Evolutionary conservation across 2,329 filamentous ascomycete species (phyloP).

Genomic region (Claviceps capensis): DNA sequence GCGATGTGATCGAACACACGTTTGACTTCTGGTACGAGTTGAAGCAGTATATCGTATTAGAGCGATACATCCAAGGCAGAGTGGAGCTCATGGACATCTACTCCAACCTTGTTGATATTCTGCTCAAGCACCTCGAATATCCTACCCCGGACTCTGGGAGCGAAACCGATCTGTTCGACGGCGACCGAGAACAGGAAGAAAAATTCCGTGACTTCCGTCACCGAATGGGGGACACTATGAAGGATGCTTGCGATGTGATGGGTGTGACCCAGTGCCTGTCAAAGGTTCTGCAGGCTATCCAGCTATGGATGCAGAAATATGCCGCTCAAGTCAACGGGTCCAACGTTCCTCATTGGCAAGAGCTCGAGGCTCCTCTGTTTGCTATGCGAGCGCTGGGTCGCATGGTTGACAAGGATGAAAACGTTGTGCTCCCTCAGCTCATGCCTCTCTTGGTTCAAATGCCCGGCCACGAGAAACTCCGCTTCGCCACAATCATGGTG

Average conservation of each 20-base stretch:
- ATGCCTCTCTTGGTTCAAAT: constrained; percentile 92
- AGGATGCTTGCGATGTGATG: constrained; percentile 94
- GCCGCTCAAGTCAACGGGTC: constrained; percentile 59
- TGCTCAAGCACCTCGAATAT: constrained; percentile 82
- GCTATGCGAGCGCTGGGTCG: constrained; percentile 91
- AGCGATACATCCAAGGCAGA: constrained; percentile 75
- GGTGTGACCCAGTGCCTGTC: constrained; percentile 80
- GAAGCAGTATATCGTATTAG: constrained; percentile 87
- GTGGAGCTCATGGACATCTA: constrained; percentile 68
- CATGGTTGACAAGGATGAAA: constrained; percentile 87
- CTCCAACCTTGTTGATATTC: constrained; percentile 79
- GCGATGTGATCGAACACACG: constrained; percentile 83
- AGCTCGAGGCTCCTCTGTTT: constrained; percentile 88
- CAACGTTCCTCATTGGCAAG: constrained; percentile 86
- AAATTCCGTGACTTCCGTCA: constrained; percentile 95
- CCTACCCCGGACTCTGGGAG: constrained; percentile 61
- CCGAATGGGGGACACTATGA: constrained; percentile 93
- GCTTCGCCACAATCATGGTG: constrained; percentile 96
- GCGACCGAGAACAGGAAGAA: constrained; percentile 89
- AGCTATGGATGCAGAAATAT: constrained; percentile 76
- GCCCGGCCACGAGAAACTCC: constrained; percentile 91
- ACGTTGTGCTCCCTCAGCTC: constrained; percentile 73
- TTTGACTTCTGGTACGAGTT: constrained; percentile 98
- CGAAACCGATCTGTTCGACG: constrained; percentile 80
- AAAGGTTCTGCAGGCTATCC: constrained; percentile 77